A percentile compares a stretch with the other conserved stretches of the same genome.
Conservation (phyloP, 148 eudicot species). For the Polygonum aviculare region DNA sequence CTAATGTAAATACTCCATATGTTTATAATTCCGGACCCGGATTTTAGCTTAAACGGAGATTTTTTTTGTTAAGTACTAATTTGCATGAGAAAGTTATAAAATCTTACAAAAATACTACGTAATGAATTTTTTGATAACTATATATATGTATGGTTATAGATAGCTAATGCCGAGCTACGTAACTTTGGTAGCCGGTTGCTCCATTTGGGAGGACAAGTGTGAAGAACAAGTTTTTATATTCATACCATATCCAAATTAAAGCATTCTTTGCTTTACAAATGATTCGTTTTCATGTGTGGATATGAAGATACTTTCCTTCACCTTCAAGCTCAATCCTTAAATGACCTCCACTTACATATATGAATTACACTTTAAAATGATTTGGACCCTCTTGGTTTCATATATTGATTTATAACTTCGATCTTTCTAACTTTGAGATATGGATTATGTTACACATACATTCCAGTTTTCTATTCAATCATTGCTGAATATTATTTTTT, state of each 20-base stretch:
- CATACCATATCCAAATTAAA: not conserved
- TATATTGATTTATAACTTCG: not conserved
- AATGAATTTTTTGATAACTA: too few relatives aligned
- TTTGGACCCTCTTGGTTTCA: not conserved
- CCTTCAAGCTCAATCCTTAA: not conserved
- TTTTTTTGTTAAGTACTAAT: too few relatives aligned
- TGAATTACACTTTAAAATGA: not conserved
- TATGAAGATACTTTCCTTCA: constrained; percentile 4
- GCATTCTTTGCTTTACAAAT: constrained; percentile 1
- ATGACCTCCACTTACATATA: not conserved
- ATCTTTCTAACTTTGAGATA: too few relatives aligned
- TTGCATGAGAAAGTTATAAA: too few relatives aligned
- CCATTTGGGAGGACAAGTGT: not conserved
- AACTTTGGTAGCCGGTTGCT: not conserved
- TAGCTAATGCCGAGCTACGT: not conserved
- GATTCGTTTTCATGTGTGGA: not conserved
- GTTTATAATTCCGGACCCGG: too few relatives aligned
- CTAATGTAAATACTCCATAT: too few relatives aligned
- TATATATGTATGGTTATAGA: too few relatives aligned
- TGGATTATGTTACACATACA: too few relatives aligned
- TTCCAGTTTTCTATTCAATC: too few relatives aligned
- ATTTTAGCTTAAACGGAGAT: too few relatives aligned
- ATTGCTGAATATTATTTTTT: too few relatives aligned
- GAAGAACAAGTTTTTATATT: not conserved
- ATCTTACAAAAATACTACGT: too few relatives aligned